phyloP scores from a whole-genome alignment of 1,139 yeast species.

The Candida labiduridarum region DNA sequence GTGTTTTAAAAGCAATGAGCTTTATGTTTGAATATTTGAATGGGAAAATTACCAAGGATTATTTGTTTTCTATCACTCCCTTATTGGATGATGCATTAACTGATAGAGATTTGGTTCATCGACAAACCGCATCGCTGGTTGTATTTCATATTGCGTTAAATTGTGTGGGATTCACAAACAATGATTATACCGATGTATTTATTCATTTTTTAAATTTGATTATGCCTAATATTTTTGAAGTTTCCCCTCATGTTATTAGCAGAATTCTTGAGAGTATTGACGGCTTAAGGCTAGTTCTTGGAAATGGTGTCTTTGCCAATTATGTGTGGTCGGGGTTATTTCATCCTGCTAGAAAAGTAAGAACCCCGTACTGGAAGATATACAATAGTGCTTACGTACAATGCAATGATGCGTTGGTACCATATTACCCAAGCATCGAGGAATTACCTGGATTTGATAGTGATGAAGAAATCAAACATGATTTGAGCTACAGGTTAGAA shows the following conservation, averaged over 20 bases:
- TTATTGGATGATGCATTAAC: constrained; percentile 87
- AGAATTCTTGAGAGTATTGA: constrained; percentile 83
- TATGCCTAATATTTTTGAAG: constrained; percentile 85
- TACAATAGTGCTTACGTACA: constrained; percentile 79
- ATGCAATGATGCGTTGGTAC: constrained; percentile 75
- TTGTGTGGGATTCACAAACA: constrained; percentile 73
- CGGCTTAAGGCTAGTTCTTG: constrained; percentile 70
- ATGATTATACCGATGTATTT: constrained; percentile 63
- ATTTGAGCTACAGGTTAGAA: constrained; percentile 27
- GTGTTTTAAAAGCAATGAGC: constrained; percentile 89
- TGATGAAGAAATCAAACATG: constrained; percentile 2
- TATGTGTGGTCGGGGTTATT: constrained; percentile 88
- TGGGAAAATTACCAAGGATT: constrained; percentile 71
- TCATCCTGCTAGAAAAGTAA: constrained; percentile 89
- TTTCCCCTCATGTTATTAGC: constrained; percentile 91
- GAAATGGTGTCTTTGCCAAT: constrained; percentile 72
- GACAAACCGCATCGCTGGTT: constrained; percentile 94
- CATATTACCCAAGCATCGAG: constrained; percentile 71
- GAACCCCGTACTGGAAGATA: constrained; percentile 83
- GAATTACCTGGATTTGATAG: constrained; percentile 25
- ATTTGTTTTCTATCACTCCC: constrained; percentile 80
- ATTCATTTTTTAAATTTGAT: constrained; percentile 74
- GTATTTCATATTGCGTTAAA: constrained; percentile 81
- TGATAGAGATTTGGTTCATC: constrained; percentile 88
- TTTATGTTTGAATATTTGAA: constrained; percentile 94